Evolutionary conservation across 768 basidiomycete species (phyloP), one percentile per base, ranked within the genome.

Genomic region (Phaffia tasmanica): DNA sequence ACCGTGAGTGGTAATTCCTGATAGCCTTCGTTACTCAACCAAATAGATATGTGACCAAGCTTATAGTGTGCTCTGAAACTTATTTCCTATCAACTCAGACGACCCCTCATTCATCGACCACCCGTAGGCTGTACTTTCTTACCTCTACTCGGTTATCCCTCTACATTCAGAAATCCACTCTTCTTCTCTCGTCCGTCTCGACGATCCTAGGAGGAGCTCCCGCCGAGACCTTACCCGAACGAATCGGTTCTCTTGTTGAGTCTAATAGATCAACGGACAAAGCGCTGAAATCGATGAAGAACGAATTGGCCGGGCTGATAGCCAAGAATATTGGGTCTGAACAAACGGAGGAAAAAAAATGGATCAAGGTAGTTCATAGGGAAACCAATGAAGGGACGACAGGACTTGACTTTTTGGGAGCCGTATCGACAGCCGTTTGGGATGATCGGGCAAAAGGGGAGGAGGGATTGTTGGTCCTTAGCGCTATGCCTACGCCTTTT

Each of bases 81-180:
- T 42, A 5, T 42, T 11, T 42, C 35, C 35, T 42, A 42, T 5
- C 35, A 11, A 42, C 11, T 5, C 29, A 29, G n/a, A 63, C 66
- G n/a, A 63, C 61, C 23, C 66, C 66, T 16, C 66, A 67, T 42
- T 54, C 66, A 16, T 55, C 66, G 27, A 81, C 83, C 0, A 84
- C 85, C 65, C 83, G 83, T 27, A 84, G 89, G 29, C 80, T 93
- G 5, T 88, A 84, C 77, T 92, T 95, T 78, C 80, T 87, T 59
- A 78, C 84, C n/a, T 91, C 90, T 5, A 85, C 86, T 19, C 84
- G 90, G 27, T 80, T 89, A 7, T 81, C 86, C 54, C 72, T 79
- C 1, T 80, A 87, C 72, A 78, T 91, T 62, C 78, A 81, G 2
- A 79, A 81, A 2, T 79, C 83, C 0, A 86, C 88, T 71, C 74